Percentiles rank a stretch among this genome's conserved stretches.
These are phyloP conservation scores for Ophiosphaerella korrae DNA, from an alignment of 2,329 filamentous ascomycete species.

Conservation along the genomic window DNA sequence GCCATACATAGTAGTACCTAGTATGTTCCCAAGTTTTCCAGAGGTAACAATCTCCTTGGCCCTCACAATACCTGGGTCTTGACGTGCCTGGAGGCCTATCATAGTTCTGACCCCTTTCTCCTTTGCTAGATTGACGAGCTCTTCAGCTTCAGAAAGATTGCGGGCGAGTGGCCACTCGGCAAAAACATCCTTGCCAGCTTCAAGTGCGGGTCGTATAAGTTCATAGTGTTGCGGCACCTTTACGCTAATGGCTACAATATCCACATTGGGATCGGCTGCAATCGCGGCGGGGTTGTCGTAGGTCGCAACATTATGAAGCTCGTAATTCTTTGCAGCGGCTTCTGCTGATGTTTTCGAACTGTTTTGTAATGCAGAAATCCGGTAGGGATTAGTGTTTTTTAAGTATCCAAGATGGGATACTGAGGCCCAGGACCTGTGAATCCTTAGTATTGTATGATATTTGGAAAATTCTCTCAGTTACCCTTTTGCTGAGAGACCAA, in stretches of 20 bases:
- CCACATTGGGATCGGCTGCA: slow-evolving; percentile 54
- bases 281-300: slow-evolving; percentile 52
- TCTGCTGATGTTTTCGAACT: slow-evolving; percentile 51
- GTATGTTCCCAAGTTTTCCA: slow-evolving; percentile 52
- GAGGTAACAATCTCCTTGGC: slow-evolving; percentile 50
- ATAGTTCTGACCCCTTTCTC: slow-evolving; percentile 51
- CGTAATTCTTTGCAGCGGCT: slow-evolving; percentile 46
- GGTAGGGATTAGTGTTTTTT: slow-evolving; percentile 45
- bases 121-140: slow-evolving; percentile 50
- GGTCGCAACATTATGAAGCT: slow-evolving; percentile 46
- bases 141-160: slow-evolving; percentile 49
- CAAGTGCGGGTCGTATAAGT: slow-evolving; percentile 50
- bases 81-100: slow-evolving; percentile 55
- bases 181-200: slow-evolving; percentile 51
- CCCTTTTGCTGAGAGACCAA: slow-evolving; percentile 42
- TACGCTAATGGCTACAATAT: slow-evolving; percentile 55
- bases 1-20: slow-evolving; percentile 42
- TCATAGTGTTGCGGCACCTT: slow-evolving; percentile 52
- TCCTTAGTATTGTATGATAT: background rate
- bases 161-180: slow-evolving; percentile 58
- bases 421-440: slow-evolving; percentile 43
- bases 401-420: slow-evolving; percentile 48
- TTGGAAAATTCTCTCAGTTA: slow-evolving; percentile 1
- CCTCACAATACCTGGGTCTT: slow-evolving; percentile 48
- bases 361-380: slow-evolving; percentile 58